These are phyloP conservation scores for Fusarium buxicola DNA, from an alignment of 2,329 filamentous ascomycete genomes.

Conservation along the genomic window DNA sequence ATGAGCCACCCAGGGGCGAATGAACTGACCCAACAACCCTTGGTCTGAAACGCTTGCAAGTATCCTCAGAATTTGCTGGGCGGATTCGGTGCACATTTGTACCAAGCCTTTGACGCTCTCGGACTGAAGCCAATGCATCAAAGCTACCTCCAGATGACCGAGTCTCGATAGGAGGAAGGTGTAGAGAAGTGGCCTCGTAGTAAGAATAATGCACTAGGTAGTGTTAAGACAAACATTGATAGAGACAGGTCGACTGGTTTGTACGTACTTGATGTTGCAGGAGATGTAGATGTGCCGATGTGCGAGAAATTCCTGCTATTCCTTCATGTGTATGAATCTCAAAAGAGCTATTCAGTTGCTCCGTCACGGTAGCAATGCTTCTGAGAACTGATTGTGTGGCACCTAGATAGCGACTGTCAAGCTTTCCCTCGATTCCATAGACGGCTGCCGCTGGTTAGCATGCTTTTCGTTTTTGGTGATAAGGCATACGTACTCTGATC, in stretches of 20 bases:
- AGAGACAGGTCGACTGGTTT: too few relatives aligned
- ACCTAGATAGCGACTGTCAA: constrained; percentile 36
- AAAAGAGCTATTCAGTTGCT: constrained; percentile 32
- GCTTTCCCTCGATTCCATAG: constrained; percentile 40
- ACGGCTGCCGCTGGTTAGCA: constrained; percentile 24
- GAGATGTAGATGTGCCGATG: constrained; percentile 36
- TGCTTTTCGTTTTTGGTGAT: accelerated
- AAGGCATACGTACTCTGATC: constrained; percentile 26
- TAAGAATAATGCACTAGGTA: constrained; percentile 34
- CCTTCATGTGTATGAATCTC: constrained; percentile 31
- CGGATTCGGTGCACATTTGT: constrained; percentile 25
- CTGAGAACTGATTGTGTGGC: constrained; percentile 36
- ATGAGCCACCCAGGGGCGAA: too few relatives aligned
- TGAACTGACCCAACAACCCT: constrained; percentile 20
- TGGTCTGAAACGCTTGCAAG: constrained; percentile 33
- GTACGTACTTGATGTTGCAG: constrained; percentile 35
- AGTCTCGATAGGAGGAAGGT: constrained; percentile 36
- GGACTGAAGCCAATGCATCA: constrained; percentile 40
- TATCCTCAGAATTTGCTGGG: constrained; percentile 31
- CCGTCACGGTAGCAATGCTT: constrained; percentile 34
- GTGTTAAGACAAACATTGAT: not conserved
- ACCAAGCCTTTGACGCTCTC: constrained; percentile 28
- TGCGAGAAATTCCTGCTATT: constrained; percentile 28
- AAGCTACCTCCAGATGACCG: constrained; percentile 30
- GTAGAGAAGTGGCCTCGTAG: constrained; percentile 36